Evolutionary conservation across 1,139 yeast genomes (phyloP), one percentile per base, ranked within the genome.

Genomic region (Saccharomyces hybrid): DNA sequence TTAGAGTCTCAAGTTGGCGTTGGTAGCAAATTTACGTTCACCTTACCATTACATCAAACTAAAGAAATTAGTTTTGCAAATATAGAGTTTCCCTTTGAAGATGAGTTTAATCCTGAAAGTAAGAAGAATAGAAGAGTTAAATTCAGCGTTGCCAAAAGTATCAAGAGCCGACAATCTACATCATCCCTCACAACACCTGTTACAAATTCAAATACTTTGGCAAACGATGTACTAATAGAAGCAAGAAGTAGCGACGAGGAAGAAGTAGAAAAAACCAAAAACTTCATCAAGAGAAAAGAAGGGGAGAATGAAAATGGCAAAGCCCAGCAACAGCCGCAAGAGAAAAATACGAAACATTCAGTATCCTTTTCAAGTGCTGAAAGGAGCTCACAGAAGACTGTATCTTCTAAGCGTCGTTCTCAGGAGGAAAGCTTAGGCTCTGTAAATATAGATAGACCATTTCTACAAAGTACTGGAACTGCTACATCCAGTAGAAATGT

Each of bases 21-120:
- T 28, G 98, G 98, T 0, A 84, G 96, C 0, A 84, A 83, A 7
- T 91, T 91, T 63, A 83, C 83, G 0, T 83, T 91, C 60, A 83
- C 86, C 0, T 83, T 89, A 3, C 97, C 97, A 0, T 71, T 90
- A 54, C 79, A 81, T 1, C 93, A 86, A 66, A 81, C 82, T 3
- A 20, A 20, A 20, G 23, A 20, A 20, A 20, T 20, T 20, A 20
- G 23, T 20, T 20, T 20, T 20, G 23, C 30, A 28, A 28, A 28
- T 28, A 28, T 28, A 28, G 30, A 28, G 30, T 28, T 28, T 28
- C 30, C 30, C 30, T 28, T 28, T 28, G 76, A 77, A 50, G 82
- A 78, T 63, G 80, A 77, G 58, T 78, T 77, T 62, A 78, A 77
- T 59, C 68, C 70, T 25, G 56, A 67, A 38, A 73, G 75, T 52